Evolutionary conservation across 768 basidiomycete species (phyloP).

Genomic region (Trametes maxima): DNA sequence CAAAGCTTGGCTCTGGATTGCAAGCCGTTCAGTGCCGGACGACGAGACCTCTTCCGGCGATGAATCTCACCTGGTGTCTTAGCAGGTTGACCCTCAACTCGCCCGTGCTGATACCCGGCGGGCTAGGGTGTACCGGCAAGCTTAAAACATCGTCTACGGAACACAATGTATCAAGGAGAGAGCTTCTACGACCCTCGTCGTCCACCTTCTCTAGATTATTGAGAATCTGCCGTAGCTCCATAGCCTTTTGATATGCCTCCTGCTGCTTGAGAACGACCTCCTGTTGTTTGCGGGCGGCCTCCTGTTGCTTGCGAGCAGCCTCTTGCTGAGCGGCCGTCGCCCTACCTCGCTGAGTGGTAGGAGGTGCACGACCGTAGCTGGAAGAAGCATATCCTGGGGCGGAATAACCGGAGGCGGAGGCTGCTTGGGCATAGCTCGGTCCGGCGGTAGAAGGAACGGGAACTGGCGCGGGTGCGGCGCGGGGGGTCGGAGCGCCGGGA

Average conservation of each 20-base stretch:
- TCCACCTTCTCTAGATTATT: constrained; percentile 73
- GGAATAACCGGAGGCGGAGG: neutral
- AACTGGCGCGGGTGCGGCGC: constrained; percentile 1
- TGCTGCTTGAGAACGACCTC: constrained; percentile 50
- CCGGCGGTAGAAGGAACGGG: constrained; percentile 6
- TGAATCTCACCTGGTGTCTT: constrained; percentile 71
- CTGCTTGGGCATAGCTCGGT: neutral
- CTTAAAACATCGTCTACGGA: constrained; percentile 69
- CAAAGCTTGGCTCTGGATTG: constrained; percentile 70
- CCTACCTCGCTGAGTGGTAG: constrained; percentile 5
- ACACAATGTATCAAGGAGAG: constrained; percentile 70
- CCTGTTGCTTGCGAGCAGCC: constrained; percentile 41
- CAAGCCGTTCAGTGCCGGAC: neutral
- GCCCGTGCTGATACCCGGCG: constrained; percentile 69
- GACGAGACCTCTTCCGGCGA: neutral
- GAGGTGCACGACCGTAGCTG: neutral
- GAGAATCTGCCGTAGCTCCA: constrained; percentile 67
- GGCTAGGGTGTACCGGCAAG: constrained; percentile 69
- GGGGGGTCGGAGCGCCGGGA: constrained; percentile 21
- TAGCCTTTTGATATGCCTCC: constrained; percentile 59
- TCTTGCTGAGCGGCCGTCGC: constrained; percentile 36
- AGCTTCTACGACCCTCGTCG: constrained; percentile 71
- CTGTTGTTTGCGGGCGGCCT: constrained; percentile 47
- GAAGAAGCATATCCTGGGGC: neutral
- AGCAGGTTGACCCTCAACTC: constrained; percentile 72